Percentiles rank a stretch among this genome's conserved stretches.
Conservation (phyloP, 805 yeast species). For the Lipomyces starkeyi region DNA sequence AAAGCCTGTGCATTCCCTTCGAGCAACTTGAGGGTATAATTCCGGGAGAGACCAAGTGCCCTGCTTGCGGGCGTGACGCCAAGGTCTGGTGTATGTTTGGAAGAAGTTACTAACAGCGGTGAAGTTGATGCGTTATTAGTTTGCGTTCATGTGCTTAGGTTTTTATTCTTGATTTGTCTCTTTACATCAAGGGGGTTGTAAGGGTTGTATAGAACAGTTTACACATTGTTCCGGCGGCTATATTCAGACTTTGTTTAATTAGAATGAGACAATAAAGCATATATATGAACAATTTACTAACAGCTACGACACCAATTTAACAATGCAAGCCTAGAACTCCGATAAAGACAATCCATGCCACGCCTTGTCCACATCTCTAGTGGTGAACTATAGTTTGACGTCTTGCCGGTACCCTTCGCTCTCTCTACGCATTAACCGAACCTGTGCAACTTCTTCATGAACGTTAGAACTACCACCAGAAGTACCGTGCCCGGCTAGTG, state of each 20-base stretch:
- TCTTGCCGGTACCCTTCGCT: constrained; percentile 33
- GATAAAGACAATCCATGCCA: constrained; percentile 7
- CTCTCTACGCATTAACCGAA: constrained; percentile 11
- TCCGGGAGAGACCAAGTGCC: constrained; percentile 77
- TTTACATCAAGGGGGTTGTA: background rate
- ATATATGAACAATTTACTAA: background rate
- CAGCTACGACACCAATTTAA: background rate
- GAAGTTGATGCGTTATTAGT: background rate
- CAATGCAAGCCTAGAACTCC: constrained; percentile 2
- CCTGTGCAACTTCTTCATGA: background rate
- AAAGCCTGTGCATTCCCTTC: constrained; percentile 94
- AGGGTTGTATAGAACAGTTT: background rate
- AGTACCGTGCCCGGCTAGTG: background rate
- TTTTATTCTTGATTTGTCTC: background rate
- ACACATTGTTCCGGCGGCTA: background rate
- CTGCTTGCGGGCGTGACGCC: constrained; percentile 79
- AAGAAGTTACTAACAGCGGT: constrained; percentile 73
- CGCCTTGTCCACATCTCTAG: background rate
- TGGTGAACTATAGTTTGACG: constrained; percentile 27
- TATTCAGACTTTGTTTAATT: background rate
- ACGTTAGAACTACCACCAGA: background rate
- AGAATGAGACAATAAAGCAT: background rate
- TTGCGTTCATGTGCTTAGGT: background rate
- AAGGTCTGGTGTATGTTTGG: constrained; percentile 91
- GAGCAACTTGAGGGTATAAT: constrained; percentile 71